Evolutionary conservation across 306 rosid species (phyloP).

Genomic region (Acacia confusa): DNA sequence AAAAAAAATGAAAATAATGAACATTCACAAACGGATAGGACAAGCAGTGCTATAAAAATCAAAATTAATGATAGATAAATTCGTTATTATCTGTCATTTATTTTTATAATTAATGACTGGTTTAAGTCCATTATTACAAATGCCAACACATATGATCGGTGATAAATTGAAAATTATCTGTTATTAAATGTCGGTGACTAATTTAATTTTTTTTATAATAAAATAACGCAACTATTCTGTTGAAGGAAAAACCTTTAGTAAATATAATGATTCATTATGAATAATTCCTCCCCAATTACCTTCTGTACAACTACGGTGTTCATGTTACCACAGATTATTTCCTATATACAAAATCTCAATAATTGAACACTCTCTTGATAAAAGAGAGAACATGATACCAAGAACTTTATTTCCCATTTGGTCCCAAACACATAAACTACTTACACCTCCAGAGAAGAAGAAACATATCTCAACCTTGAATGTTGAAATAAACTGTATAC

Average conservation of each 20-base stretch:
- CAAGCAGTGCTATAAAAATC: too few relatives aligned
- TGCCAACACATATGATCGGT: too few relatives aligned
- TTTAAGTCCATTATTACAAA: too few relatives aligned
- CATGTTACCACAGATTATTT: not conserved
- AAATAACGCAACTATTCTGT: not conserved
- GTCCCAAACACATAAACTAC: too few relatives aligned
- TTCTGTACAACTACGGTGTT: not conserved
- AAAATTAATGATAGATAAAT: too few relatives aligned
- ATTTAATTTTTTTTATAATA: too few relatives aligned
- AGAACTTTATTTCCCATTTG: not conserved
- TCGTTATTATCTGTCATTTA: too few relatives aligned
- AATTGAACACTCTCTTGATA: not conserved
- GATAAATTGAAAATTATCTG: too few relatives aligned
- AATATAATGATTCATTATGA: not conserved
- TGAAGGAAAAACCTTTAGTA: not conserved
- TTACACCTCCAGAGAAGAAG: not conserved
- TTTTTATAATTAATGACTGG: too few relatives aligned
- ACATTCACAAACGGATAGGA: not conserved
- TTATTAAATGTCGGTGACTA: too few relatives aligned
- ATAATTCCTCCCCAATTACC: not conserved
- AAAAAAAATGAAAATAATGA: too few relatives aligned
- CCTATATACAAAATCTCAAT: not conserved
- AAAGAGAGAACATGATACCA: not conserved
- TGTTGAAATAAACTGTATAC: conserved; percentile 77
- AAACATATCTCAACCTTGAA: conserved; percentile 28